Percentiles rank a stretch among this genome's conserved stretches.
These are phyloP conservation scores for Yueomyces sinensis DNA, from an alignment of 805 yeast species.

Conservation along the genomic window DNA sequence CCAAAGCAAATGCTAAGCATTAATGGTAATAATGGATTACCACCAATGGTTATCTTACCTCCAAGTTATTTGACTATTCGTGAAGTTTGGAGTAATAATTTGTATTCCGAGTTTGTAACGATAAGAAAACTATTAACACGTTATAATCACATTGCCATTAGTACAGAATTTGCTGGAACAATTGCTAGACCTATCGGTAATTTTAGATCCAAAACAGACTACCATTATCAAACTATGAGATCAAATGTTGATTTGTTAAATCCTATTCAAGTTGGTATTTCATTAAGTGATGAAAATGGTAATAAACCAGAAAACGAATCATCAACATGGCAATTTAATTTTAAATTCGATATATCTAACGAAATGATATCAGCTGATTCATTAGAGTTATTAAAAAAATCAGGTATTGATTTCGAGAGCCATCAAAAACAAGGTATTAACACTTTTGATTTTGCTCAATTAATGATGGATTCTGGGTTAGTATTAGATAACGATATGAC, in stretches of 20 bases:
- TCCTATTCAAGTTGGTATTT: constrained; percentile 75
- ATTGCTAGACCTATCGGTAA: constrained; percentile 93
- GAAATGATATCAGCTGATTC: constrained; percentile 88
- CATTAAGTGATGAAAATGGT: constrained; percentile 57
- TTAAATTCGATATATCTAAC: constrained; percentile 57
- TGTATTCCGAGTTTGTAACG: constrained; percentile 51
- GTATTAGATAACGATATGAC: constrained; percentile 50
- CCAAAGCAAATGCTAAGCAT: constrained; percentile 1
- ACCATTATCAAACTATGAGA: constrained; percentile 91
- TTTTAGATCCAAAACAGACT: constrained; percentile 78
- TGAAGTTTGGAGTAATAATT: constrained; percentile 64
- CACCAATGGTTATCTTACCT: constrained; percentile 15
- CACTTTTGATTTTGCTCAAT: constrained; percentile 67
- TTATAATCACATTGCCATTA: constrained; percentile 51
- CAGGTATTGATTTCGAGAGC: constrained; percentile 70
- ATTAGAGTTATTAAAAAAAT: constrained; percentile 60
- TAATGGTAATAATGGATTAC: constrained; percentile 2
- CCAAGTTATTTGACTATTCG: constrained; percentile 33
- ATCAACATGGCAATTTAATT: constrained; percentile 95
- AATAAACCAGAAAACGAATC: constrained; percentile 52
- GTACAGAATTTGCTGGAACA: constrained; percentile 92
- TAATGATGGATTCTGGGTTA: constrained; percentile 75
- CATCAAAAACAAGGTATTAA: constrained; percentile 71
- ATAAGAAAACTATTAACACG: constrained; percentile 43
- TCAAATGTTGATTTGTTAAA: constrained; percentile 79